Conservation (phyloP, 352 stramenopile species). For the Elongisporangium anandrum region DNA sequence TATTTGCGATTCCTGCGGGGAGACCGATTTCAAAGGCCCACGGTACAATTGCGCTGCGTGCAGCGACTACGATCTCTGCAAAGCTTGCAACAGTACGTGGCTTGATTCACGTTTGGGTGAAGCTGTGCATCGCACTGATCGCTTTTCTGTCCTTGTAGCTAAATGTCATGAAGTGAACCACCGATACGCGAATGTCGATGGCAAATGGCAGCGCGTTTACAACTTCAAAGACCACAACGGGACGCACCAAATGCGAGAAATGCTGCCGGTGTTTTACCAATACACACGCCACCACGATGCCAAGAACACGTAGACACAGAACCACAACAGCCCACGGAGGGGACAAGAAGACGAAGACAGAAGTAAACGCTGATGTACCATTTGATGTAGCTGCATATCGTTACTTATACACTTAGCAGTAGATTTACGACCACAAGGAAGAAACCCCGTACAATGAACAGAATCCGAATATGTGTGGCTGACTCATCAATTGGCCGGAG, state of each 20-base stretch:
- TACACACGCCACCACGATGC: conserved; percentile 22
- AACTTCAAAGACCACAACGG: conserved; percentile 68
- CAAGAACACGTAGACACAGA: not conserved
- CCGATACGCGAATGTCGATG: conserved; percentile 76
- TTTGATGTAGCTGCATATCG: not conserved
- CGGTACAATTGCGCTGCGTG: conserved; percentile 75
- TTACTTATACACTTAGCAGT: not conserved
- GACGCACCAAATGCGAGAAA: conserved; percentile 54
- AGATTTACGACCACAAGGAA: not conserved
- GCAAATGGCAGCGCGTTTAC: conserved; percentile 75
- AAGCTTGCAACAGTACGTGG: conserved; percentile 47
- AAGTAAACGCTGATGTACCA: not conserved
- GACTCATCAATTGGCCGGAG: not conserved
- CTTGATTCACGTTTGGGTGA: not conserved
- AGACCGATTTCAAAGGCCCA: conserved; percentile 72
- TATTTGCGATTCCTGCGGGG: conserved; percentile 76
- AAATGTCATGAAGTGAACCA: conserved; percentile 59
- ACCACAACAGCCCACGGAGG: not conserved
- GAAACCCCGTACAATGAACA: not conserved
- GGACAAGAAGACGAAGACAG: not conserved
- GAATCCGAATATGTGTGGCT: not conserved
- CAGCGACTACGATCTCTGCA: conserved; percentile 76
- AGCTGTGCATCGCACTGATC: not conserved
- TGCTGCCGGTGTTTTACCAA: conserved; percentile 68
- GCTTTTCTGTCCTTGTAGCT: conserved; percentile 24